Evolutionary conservation across 768 basidiomycete genomes (phyloP).

Genomic region (Ramaria sp.): DNA sequence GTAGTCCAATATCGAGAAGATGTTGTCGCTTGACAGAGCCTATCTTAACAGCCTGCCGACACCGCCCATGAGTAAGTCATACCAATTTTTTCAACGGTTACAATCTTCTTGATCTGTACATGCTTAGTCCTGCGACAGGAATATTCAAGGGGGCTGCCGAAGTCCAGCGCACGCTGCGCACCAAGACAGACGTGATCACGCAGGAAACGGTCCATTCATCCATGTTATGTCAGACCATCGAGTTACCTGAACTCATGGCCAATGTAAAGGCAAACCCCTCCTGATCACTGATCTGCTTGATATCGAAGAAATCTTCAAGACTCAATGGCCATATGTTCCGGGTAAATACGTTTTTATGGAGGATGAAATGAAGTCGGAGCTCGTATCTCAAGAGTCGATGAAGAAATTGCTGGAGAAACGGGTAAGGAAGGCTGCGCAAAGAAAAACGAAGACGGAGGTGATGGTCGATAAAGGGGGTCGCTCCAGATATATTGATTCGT

Average conservation of each 20-base stretch:
- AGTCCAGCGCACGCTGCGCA: constrained; percentile 39
- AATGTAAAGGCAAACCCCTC: constrained; percentile 31
- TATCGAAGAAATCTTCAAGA: constrained; percentile 40
- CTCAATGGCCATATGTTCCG: neutral
- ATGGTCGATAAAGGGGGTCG: constrained; percentile 8
- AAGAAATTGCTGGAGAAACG: constrained; percentile 3
- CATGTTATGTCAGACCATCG: constrained; percentile 33
- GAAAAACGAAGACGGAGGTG: neutral
- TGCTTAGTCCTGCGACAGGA: constrained; percentile 40
- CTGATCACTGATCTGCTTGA: constrained; percentile 34
- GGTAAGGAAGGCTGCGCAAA: constrained; percentile 1
- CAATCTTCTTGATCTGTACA: neutral
- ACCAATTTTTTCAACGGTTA: neutral
- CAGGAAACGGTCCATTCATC: constrained; percentile 55
- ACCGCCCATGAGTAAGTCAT: constrained; percentile 59
- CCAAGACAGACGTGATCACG: constrained; percentile 30
- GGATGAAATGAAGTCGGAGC: constrained; percentile 16
- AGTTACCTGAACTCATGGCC: constrained; percentile 24
- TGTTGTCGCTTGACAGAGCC: constrained; percentile 42
- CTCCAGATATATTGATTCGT: constrained; percentile 5
- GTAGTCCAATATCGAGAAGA: constrained; percentile 45
- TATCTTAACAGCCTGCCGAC: constrained; percentile 40
- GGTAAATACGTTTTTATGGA: constrained; percentile 33
- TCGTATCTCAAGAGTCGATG: constrained; percentile 13
- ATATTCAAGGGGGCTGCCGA: constrained; percentile 38